phyloP scores from a whole-genome alignment of 169 alveolate genomes.

The Plasmodium gaboni region DNA sequence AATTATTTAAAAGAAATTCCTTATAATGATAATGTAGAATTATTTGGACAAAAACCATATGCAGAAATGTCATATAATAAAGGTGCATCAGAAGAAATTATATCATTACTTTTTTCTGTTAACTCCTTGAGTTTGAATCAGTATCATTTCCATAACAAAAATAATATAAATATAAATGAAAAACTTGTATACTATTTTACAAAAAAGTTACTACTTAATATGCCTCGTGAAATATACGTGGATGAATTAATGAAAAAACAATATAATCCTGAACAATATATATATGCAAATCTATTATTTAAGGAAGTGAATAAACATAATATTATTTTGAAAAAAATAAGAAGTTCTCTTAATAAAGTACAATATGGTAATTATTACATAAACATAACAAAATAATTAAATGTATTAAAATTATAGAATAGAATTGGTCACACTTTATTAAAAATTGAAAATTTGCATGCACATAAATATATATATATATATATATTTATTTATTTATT shows the following conservation, averaged over 20 bases:
- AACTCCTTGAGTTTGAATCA: slow-evolving; percentile 53
- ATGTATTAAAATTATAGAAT: background rate
- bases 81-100: slow-evolving; percentile 60
- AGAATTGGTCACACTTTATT: background rate
- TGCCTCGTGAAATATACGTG: slow-evolving; percentile 72
- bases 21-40: slow-evolving; percentile 61
- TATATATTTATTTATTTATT: background rate
- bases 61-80: slow-evolving; percentile 59
- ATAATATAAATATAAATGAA: slow-evolving; percentile 37
- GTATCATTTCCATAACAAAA: slow-evolving; percentile 32
- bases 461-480: background rate
- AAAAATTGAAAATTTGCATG: background rate
- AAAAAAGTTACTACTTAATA: slow-evolving; percentile 30
- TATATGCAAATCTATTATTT: slow-evolving; percentile 45
- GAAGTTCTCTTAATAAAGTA: slow-evolving; percentile 67
- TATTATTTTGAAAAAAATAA: slow-evolving; percentile 14
- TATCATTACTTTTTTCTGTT: slow-evolving; percentile 30
- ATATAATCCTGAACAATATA: slow-evolving; percentile 41
- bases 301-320: slow-evolving; percentile 70
- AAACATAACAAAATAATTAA: background rate
- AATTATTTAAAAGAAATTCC: slow-evolving; percentile 76
- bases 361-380: slow-evolving; percentile 42
- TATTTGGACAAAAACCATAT: slow-evolving; percentile 71
- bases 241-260: slow-evolving; percentile 50
- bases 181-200: slow-evolving; percentile 53